Evolutionary conservation across 371 early-diverging fungal species (phyloP).

Genomic region (Apophysomyces variabilis): DNA sequence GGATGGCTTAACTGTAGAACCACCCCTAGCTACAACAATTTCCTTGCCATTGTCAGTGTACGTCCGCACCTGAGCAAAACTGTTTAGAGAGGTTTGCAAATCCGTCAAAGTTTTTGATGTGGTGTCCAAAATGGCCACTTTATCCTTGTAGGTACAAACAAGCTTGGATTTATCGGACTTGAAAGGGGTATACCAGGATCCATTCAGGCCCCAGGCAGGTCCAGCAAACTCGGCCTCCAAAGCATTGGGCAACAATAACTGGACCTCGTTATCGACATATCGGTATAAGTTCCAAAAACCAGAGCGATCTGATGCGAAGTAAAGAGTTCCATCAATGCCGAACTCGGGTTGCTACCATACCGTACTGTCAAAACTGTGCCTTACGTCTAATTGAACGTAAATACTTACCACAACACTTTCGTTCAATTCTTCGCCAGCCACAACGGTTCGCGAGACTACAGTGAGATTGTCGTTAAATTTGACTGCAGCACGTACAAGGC

Average conservation of each 20-base stretch:
- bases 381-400: not conserved
- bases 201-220: constrained; percentile 46
- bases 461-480: constrained; percentile 14
- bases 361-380: not conserved
- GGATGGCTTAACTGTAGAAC: constrained; percentile 30
- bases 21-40: constrained; percentile 35
- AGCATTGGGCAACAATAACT: constrained; percentile 49
- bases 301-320: constrained; percentile 69
- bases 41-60: constrained; percentile 38
- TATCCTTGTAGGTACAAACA: constrained; percentile 39
- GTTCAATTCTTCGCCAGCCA: constrained; percentile 35
- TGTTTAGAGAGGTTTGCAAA: constrained; percentile 36
- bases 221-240: constrained; percentile 64
- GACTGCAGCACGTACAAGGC: constrained; percentile 53
- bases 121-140: constrained; percentile 57
- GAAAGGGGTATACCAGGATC: constrained; percentile 44
- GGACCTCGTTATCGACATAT: constrained; percentile 31
- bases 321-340: constrained; percentile 58
- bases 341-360: constrained; percentile 67
- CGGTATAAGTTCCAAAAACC: constrained; percentile 78
- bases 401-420: constrained; percentile 60
- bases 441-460: not conserved
- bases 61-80: constrained; percentile 39
- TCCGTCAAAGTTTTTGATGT: constrained; percentile 44
- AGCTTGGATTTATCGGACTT: constrained; percentile 49